Base-by-base conservation (phyloP, 352 stramenopile species). In the Halophytophthora polymorphica region DNA sequence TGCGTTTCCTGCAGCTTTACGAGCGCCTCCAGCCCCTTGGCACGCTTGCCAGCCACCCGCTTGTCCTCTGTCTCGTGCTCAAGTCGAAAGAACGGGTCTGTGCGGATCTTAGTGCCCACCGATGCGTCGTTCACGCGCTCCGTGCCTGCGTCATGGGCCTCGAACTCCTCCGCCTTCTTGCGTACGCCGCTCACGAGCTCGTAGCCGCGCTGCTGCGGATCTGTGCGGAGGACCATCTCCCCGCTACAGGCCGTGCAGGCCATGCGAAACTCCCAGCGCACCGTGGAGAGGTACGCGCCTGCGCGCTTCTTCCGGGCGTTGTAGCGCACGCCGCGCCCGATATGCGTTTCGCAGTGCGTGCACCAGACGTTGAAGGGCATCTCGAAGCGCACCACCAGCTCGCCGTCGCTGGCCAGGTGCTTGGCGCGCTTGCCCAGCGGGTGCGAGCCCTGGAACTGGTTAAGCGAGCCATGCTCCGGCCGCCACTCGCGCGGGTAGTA, bases 321-420 rank as follows among this genome's bases (percentile, higher is more conserved):
- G 75, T 97, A 99, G 36, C 97, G 81, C 44, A 98, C 97, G 51
- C 86, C 86, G 39, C 77, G 72, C 12, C 77, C 83, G 54, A 93
- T 91, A 58, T 88, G 75, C 15, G 37, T 57, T 25, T 77, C 50
- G 61, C 83, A 93, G 59, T 86, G 61, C 0, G 71, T 63, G 57
- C 92, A 98, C 87, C 94, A 99, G 49, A 96, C 88, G 74, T 98
- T 83, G 62, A 98, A 98, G 10, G 96, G 96, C 56, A 99, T 90
- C 77, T 99, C 97, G 66, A 99, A 99, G 60, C 97, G 90, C 44
- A 98, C 95, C 22, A 99, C 85, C 40, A 93, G 77, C 39, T 89
- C 77, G 50, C 95, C 88, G 45, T 97, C 74, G 71, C 97, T 94
- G 14, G 29, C 37, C 25, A 71, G 23, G 1, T 46, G 19, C 56